Evolutionary conservation across 345 rosid species (phyloP).

Genomic region (Stellera chamaejasme): DNA sequence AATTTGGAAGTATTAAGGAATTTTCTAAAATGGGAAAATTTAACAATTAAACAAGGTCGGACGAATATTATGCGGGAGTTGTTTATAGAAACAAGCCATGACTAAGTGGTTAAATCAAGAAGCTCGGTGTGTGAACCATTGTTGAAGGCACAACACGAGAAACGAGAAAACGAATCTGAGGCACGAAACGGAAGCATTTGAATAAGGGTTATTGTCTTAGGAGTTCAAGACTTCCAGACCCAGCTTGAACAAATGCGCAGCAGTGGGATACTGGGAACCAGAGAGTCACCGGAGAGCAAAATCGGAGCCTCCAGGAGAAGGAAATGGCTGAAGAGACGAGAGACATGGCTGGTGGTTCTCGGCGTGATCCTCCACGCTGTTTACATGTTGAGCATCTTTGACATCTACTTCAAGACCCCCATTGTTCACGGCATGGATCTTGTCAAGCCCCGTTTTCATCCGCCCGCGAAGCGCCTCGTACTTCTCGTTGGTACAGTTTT

Average conservation of each 20-base stretch:
- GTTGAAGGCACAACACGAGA: no score
- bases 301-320: slow-evolving; percentile 19
- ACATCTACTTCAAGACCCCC: slow-evolving; percentile 94
- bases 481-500: slow-evolving; percentile 60
- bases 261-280: slow-evolving; percentile 72
- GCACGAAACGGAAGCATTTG: no score
- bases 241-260: slow-evolving; percentile 26
- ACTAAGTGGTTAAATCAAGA: no score
- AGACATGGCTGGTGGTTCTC: slow-evolving; percentile 68
- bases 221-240: no score
- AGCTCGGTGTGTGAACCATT: no score
- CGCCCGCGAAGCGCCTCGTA: slow-evolving; percentile 88
- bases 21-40: no score
- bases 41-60: no score
- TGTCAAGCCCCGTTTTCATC: slow-evolving; percentile 59
- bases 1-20: no score
- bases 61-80: no score
- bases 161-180: no score
- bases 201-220: no score
- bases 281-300: slow-evolving; percentile 23
- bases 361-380: slow-evolving; percentile 84
- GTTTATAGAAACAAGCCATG: no score
- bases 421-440: slow-evolving; percentile 96
- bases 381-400: slow-evolving; percentile 94
- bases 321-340: slow-evolving; percentile 59